These are phyloP conservation scores for Xylaria sp. DNA, from an alignment of 2,329 filamentous ascomycete species.

Conservation along the genomic window DNA sequence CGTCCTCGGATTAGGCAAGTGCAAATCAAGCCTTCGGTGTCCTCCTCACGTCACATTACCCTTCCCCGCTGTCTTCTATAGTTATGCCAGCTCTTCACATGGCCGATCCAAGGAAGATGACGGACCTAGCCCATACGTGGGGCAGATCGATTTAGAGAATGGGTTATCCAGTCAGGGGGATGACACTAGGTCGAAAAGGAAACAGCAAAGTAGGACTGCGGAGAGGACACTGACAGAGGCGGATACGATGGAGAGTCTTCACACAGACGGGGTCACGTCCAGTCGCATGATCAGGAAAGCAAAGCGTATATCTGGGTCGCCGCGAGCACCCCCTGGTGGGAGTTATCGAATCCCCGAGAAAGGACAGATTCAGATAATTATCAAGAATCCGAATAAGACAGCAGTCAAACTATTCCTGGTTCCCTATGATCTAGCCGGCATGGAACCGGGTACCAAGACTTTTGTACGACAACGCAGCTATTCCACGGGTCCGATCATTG, in stretches of 20 bases:
- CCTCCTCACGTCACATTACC: slow-evolving; percentile 88
- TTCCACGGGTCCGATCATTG: slow-evolving; percentile 83
- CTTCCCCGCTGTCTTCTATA: slow-evolving; percentile 96
- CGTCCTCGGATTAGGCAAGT: slow-evolving; percentile 86
- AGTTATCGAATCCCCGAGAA: slow-evolving; percentile 93
- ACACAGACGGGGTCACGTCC: slow-evolving; percentile 26
- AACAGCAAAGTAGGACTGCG: slow-evolving; percentile 52
- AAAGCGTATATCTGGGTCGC: slow-evolving; percentile 63
- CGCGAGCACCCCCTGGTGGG: slow-evolving; percentile 78
- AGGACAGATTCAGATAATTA: slow-evolving; percentile 93
- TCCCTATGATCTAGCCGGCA: slow-evolving; percentile 88
- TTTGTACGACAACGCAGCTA: slow-evolving; percentile 95
- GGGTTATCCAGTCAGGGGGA: slow-evolving; percentile 64
- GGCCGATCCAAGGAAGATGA: slow-evolving; percentile 73
- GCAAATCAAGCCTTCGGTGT: slow-evolving; percentile 82
- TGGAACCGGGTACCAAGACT: slow-evolving; percentile 93
- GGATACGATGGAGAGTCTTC: slow-evolving; percentile 32
- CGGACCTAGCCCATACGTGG: slow-evolving; percentile 94
- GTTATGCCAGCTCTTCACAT: slow-evolving; percentile 73
- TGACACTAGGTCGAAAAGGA: slow-evolving; percentile 54
- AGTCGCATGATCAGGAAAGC: slow-evolving; percentile 43
- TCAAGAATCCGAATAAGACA: slow-evolving; percentile 98
- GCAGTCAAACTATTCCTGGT: slow-evolving; percentile 95
- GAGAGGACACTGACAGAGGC: slow-evolving; percentile 46
- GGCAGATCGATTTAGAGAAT: slow-evolving; percentile 88